These are phyloP conservation scores for Barnettozyma siamensis DNA, from an alignment of 805 yeast species.

Conservation along the genomic window DNA sequence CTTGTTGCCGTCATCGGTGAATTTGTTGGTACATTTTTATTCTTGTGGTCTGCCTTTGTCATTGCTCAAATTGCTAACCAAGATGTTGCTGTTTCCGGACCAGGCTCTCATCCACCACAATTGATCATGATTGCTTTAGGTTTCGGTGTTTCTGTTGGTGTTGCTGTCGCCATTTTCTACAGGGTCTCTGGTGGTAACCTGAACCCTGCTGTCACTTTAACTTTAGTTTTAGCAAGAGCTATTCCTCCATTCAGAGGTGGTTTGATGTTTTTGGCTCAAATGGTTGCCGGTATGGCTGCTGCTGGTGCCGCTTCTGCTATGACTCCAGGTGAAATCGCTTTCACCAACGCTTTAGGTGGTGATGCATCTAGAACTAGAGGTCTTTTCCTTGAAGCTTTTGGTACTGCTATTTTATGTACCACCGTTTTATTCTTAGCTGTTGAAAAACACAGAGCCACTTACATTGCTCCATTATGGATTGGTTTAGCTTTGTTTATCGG, in stretches of 20 bases:
- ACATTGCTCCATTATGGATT: slow-evolving; percentile 75
- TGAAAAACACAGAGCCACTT: slow-evolving; percentile 71
- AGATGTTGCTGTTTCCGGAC: slow-evolving; percentile 30
- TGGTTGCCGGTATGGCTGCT: slow-evolving; percentile 86
- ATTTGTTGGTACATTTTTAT: slow-evolving; percentile 80
- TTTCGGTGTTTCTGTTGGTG: slow-evolving; percentile 81
- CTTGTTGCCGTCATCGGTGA: slow-evolving; percentile 70
- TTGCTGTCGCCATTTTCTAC: slow-evolving; percentile 60
- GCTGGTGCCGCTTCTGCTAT: slow-evolving; percentile 83
- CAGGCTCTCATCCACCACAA: slow-evolving; percentile 57
- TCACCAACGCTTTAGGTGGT: slow-evolving; percentile 67
- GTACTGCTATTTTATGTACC: slow-evolving; percentile 64
- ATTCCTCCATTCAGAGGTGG: slow-evolving; percentile 67
- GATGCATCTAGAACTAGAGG: slow-evolving; percentile 72
- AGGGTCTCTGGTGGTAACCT: slow-evolving; percentile 85
- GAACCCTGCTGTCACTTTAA: slow-evolving; percentile 82
- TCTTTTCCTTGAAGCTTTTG: slow-evolving; percentile 75
- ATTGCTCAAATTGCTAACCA: slow-evolving; percentile 82
- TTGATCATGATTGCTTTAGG: slow-evolving; percentile 78
- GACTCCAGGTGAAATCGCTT: slow-evolving; percentile 75
- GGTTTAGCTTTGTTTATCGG: slow-evolving; percentile 79
- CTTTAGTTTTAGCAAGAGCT: slow-evolving; percentile 68
- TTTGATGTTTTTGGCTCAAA: slow-evolving; percentile 60
- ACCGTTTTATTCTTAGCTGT: slow-evolving; percentile 81
- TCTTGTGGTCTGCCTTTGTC: slow-evolving; percentile 74